Conservation (phyloP, 441 rosid genomes). For the Aleurites moluccanus region DNA sequence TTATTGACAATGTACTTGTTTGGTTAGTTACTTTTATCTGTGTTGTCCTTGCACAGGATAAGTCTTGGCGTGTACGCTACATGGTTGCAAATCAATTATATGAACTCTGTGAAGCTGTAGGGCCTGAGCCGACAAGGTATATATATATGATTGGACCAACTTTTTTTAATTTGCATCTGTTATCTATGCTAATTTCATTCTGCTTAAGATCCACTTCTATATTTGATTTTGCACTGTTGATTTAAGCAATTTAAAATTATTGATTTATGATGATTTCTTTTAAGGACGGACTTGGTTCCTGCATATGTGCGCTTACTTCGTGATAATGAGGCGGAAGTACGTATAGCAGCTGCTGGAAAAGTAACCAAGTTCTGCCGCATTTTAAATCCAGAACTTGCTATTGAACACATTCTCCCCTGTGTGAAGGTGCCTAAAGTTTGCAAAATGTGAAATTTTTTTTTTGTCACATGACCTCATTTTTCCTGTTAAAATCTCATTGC, state of each 20-base stretch:
- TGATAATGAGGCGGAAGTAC: conserved; percentile 98
- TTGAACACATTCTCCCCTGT: conserved; percentile 84
- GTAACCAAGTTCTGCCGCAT: conserved; percentile 86
- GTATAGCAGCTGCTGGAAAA: conserved; percentile 98
- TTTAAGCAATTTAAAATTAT: neutral
- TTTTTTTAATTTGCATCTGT: neutral
- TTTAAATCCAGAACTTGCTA: conserved; percentile 79
- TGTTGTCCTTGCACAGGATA: conserved; percentile 50
- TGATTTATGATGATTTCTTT: conserved; percentile 16
- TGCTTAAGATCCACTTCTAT: neutral
- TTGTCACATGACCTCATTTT: neutral
- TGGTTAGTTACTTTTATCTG: conserved; percentile 2
- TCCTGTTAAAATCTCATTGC: neutral
- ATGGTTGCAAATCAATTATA: conserved; percentile 98
- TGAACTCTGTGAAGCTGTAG: conserved; percentile 94
- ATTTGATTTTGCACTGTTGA: conserved; percentile 6
- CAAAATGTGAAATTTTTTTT: neutral
- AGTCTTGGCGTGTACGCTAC: conserved; percentile 98
- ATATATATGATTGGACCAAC: conserved; percentile 9
- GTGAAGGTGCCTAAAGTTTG: conserved; percentile 61
- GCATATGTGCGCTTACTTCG: conserved; percentile 92
- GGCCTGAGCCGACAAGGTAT: conserved; percentile 90
- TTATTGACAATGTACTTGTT: neutral
- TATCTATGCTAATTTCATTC: neutral
- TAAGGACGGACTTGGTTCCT: conserved; percentile 83